These are phyloP conservation scores for Vaucheria bursata DNA, from an alignment of 352 stramenopile species.

Conservation along the genomic window DNA sequence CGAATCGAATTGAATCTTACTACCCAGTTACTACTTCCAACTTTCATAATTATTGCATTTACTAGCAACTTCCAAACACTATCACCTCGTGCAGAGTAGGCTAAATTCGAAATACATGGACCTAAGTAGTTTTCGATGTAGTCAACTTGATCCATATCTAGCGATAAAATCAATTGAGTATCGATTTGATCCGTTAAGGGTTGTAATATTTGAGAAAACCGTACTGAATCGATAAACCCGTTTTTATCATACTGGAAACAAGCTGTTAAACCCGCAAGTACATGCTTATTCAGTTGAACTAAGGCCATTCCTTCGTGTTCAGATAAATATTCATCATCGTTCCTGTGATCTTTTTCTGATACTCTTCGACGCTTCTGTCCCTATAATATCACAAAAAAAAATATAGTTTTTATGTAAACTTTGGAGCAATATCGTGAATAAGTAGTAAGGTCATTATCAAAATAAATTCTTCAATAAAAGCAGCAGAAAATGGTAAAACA, in stretches of 20 bases:
- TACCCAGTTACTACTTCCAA: slow-evolving; percentile 3
- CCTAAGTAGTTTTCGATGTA: slow-evolving; percentile 31
- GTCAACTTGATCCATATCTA: slow-evolving; percentile 4
- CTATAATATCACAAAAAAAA: neutral
- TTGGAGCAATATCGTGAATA: neutral
- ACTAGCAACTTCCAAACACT: slow-evolving; percentile 49
- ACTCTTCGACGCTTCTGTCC: neutral
- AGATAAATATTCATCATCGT: neutral
- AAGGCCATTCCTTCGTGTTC: slow-evolving; percentile 3
- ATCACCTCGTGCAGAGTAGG: slow-evolving; percentile 37
- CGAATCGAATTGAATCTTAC: slow-evolving; percentile 40
- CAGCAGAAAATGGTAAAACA: too few relatives aligned
- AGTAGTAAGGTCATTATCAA: too few relatives aligned
- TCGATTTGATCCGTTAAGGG: slow-evolving; percentile 37
- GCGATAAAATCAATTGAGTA: neutral
- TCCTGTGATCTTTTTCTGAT: too few relatives aligned
- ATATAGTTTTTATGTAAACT: neutral
- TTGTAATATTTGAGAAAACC: slow-evolving; percentile 38
- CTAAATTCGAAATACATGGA: slow-evolving; percentile 44
- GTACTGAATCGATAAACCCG: slow-evolving; percentile 32
- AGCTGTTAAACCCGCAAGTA: slow-evolving; percentile 26
- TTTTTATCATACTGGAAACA: slow-evolving; percentile 44
- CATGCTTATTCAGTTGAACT: neutral
- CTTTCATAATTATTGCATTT: slow-evolving; percentile 46
- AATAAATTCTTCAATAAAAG: too few relatives aligned